Conservation (phyloP, 1,284 basidiomycete species). For the Puccinia brachypodii region DNA sequence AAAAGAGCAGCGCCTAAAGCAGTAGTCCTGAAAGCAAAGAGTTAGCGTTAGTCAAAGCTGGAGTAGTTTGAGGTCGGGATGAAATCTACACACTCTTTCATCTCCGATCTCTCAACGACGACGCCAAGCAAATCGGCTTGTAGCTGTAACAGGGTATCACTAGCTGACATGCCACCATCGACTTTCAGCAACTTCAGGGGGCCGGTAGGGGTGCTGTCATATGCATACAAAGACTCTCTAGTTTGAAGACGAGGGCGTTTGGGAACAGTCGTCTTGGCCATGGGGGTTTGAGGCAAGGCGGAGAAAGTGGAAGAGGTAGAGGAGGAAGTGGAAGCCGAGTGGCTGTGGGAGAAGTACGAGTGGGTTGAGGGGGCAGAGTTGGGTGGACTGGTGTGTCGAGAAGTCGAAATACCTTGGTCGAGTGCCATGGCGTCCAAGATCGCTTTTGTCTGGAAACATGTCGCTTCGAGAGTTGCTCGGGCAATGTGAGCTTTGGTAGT, state of each 20-base stretch:
- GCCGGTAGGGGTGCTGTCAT: neutral
- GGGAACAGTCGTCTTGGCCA: neutral
- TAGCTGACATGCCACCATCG: conserved; percentile 65
- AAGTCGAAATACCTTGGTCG: conserved; percentile 63
- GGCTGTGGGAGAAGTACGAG: neutral
- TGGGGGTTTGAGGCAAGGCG: neutral
- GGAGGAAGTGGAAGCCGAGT: conserved; percentile 20
- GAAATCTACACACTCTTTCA: conserved; percentile 71
- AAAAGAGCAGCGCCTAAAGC: conserved; percentile 93
- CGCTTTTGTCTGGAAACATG: conserved; percentile 77
- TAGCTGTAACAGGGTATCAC: conserved; percentile 78
- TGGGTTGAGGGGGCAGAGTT: neutral
- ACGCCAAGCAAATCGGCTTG: conserved; percentile 92
- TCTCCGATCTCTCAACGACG: conserved; percentile 83
- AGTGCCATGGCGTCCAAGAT: conserved; percentile 90
- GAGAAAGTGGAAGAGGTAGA: neutral
- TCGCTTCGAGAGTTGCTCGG: conserved; percentile 86
- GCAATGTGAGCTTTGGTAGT: conserved; percentile 92
- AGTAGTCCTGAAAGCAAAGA: conserved; percentile 70
- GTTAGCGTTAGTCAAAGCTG: neutral
- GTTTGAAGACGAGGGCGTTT: conserved; percentile 52
- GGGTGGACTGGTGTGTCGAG: neutral
- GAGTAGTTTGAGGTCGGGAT: neutral
- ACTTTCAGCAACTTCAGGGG: conserved; percentile 82
- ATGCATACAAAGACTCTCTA: neutral